A percentile compares a stretch with the other conserved stretches of the same genome.
Evolutionary conservation across 2,329 filamentous ascomycete species (phyloP).

Genomic region (Microcera coccophila): DNA sequence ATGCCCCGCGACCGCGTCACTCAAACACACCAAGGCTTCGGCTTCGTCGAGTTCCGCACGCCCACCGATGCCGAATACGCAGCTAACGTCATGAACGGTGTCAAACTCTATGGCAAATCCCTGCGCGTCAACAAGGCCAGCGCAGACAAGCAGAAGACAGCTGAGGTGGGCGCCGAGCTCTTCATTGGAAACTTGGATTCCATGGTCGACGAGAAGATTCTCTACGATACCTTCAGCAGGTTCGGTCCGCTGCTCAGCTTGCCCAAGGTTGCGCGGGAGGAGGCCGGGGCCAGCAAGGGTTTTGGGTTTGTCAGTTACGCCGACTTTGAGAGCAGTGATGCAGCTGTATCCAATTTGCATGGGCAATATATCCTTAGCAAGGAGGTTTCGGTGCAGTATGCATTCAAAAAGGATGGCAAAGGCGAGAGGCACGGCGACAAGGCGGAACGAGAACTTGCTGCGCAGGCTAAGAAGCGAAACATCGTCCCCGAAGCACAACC

Average conservation of each 20-base stretch:
- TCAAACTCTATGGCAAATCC: slow-evolving; percentile 88
- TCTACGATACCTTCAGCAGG: slow-evolving; percentile 89
- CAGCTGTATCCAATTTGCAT: slow-evolving; percentile 88
- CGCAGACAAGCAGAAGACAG: slow-evolving; percentile 89
- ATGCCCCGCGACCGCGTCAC: slow-evolving; percentile 97
- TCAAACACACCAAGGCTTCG: slow-evolving; percentile 94
- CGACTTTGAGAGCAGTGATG: slow-evolving; percentile 90
- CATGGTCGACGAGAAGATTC: slow-evolving; percentile 90
- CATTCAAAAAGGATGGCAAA: slow-evolving; percentile 98
- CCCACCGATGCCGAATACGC: slow-evolving; percentile 97
- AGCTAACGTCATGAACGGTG: slow-evolving; percentile 92
- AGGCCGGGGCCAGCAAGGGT: slow-evolving; percentile 83
- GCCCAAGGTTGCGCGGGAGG: slow-evolving; percentile 90
- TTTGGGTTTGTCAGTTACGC: slow-evolving; percentile 94
- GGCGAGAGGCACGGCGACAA: slow-evolving; percentile 93
- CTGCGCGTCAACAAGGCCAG: slow-evolving; percentile 91
- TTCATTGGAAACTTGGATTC: slow-evolving; percentile 94
- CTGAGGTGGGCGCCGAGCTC: slow-evolving; percentile 92
- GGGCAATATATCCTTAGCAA: slow-evolving; percentile 97
- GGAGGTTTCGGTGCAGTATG: slow-evolving; percentile 93
- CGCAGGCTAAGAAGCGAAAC: slow-evolving; percentile 90
- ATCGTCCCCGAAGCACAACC: slow-evolving; percentile 77
- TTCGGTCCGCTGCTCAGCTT: slow-evolving; percentile 82
- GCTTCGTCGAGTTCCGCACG: slow-evolving; percentile 96
- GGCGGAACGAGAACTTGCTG: slow-evolving; percentile 85